Base-by-base conservation (phyloP, 176 grass and related monocot genomes). In the Avena atlantica region DNA sequence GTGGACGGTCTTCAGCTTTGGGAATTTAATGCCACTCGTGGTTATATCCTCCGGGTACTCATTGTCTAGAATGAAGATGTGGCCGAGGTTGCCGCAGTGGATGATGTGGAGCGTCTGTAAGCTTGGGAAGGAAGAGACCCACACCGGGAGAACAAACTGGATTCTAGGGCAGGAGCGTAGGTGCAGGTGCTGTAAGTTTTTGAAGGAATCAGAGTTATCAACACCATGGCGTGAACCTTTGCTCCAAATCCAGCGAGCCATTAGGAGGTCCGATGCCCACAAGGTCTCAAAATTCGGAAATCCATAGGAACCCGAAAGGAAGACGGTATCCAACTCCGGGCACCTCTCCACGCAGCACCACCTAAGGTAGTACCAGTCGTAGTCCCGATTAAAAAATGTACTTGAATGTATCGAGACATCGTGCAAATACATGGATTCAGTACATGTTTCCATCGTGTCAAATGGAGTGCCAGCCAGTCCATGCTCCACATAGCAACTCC, bases 91-190 rank as follows among this genome's bases (percentile, higher is more conserved):
- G 0, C 21, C 76, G 17, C 88, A 89, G 12, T 81, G 48, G 57
- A 89, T 75, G 82, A 89, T 75, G 58, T 85, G 82, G 47, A 89
- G 7, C 1, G 82, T 81, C 57, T 67, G 0, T 34, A 89, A 37
- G 47, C 12, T 67, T 0, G 8, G 45, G 56, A 85, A 89, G 34
- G 31, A 34, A 3, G 1, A 0, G 1, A 8, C 4, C 3, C 12
- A 12, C 42, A 84, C 2, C 1, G 64, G 64, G 2, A 84, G 9
- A 5, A 36, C 53, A 1, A 71, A 72, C 42, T 63, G 25, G 5
- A 89, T 65, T 0, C 74, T 61, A 7, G 87, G 65, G 6, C 81
- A 84, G 19, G 13, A 53, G 51, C 11, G 51, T 89, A 78, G 19
- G 5, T 78, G 80, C 0, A 88, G 5, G 50, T 69, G 79, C 0